These are phyloP conservation scores for Tremella mesenterica DNA, from an alignment of 768 basidiomycete species.

Conservation along the genomic window DNA sequence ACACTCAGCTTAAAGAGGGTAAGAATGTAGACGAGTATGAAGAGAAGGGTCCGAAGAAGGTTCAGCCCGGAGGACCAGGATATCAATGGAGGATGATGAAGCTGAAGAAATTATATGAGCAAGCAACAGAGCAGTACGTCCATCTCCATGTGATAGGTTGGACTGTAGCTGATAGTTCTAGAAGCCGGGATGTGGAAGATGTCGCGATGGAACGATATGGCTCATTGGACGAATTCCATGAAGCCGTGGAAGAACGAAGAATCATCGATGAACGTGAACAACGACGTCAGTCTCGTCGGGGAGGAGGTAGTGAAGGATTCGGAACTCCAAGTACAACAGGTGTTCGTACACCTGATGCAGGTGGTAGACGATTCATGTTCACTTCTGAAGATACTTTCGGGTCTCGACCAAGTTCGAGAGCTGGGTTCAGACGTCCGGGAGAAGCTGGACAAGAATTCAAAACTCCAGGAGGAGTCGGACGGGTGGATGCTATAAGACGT, in stretches of 20 bases:
- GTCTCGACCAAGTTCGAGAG: constrained; percentile 64
- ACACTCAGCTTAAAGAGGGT: constrained; percentile 50
- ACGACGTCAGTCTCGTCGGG: constrained; percentile 48
- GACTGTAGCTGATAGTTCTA: constrained; percentile 2
- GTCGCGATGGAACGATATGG: constrained; percentile 85
- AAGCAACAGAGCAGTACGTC: constrained; percentile 67
- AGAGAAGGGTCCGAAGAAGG: constrained; percentile 51
- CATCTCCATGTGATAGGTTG: constrained; percentile 1
- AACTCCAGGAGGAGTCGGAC: constrained; percentile 4
- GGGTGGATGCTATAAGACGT: constrained; percentile 26
- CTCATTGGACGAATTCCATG: constrained; percentile 71
- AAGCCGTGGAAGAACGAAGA: constrained; percentile 75
- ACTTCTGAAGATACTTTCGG: constrained; percentile 36
- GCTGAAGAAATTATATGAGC: constrained; percentile 76
- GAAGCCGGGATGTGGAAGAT: constrained; percentile 45
- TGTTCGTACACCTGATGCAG: constrained; percentile 43
- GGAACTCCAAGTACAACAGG: constrained; percentile 32
- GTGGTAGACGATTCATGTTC: constrained; percentile 47
- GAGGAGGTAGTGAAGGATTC: constrained; percentile 39
- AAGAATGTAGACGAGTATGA: constrained; percentile 43
- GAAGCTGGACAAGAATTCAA: constrained; percentile 38
- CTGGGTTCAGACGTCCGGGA: constrained; percentile 78
- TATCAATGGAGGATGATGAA: constrained; percentile 99
- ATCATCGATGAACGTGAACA: constrained; percentile 75
- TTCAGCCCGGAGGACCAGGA: constrained; percentile 78